Evolutionary conservation across 768 basidiomycete species (phyloP), one percentile per base, ranked within the genome.

Genomic region (Russula earlei): DNA sequence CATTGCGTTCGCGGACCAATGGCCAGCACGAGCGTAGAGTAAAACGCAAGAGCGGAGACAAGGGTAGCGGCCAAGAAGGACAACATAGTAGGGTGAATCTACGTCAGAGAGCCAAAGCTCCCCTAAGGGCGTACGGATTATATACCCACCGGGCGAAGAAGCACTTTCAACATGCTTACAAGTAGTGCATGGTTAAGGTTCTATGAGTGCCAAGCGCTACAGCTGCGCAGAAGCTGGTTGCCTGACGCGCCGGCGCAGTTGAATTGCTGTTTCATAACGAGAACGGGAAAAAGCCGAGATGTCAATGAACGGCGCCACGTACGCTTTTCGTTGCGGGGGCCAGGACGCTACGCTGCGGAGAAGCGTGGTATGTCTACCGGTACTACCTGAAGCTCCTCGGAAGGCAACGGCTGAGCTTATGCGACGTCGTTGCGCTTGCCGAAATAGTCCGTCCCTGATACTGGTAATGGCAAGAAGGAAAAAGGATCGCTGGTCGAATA

Each of bases 1-100:
- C 55, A 57, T 27, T 27, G 42, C 22, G n/a, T 10, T n/a, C 48
- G 41, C 5, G 57, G 57, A 19, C 54, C 57, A 19, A 0, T 6
- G 3, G 56, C 57, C n/a, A 42, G 34, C 36, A 59, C 53, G 24
- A 55, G 22, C 2, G 37, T 25, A 17, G 54, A 37, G 19, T 14
- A 15, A 31, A 57, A 38, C 31, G 42, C 34, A 24, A 58, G 47
- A 24, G 36, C 41, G 22, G 54, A 44, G 29, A 55, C 24, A n/a
- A 36, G n/a, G 12, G 17, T 25, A 40, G 31, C 14, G 41, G 44
- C 27, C 37, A 38, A 41, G 44, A 47, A 15, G 33, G 20, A 31
- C 31, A 45, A 29, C 56, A 57, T 57, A 40, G 4, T 53, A 17
- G 4, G 38, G 14, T 12, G 25, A 46, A 1, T 3, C 7, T 51